Percentiles rank a stretch among this genome's conserved stretches.
phyloP scores from a whole-genome alignment of 208 protist genomes.

The Trypanosoma lewisi region DNA sequence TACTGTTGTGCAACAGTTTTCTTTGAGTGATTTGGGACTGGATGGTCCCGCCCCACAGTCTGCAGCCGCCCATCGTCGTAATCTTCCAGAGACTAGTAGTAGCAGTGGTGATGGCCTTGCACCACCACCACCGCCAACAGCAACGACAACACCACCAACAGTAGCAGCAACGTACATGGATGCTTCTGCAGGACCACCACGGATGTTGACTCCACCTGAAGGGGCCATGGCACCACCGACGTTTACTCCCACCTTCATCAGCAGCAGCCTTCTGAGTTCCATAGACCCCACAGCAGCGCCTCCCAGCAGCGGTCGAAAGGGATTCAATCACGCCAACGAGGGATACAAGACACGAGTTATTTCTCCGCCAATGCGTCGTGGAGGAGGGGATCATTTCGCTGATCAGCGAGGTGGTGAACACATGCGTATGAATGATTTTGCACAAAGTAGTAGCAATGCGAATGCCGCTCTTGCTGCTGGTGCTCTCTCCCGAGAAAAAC shows the following conservation, averaged over 20 bases:
- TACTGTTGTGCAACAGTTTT: slow-evolving; percentile 71
- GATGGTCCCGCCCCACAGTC: slow-evolving; percentile 70
- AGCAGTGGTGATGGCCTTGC: not conserved
- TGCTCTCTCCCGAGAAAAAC: slow-evolving; percentile 10
- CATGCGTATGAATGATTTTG: slow-evolving; percentile 1
- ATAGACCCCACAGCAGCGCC: slow-evolving; percentile 20
- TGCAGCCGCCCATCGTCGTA: slow-evolving; percentile 35
- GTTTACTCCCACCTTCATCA: slow-evolving; percentile 72
- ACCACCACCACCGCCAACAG: not conserved
- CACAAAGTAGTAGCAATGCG: slow-evolving; percentile 2
- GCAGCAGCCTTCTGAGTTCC: slow-evolving; percentile 43
- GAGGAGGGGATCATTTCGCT: slow-evolving; percentile 20
- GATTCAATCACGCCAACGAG: slow-evolving; percentile 5
- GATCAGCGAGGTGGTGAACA: slow-evolving; percentile 20
- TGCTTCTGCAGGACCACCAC: not conserved
- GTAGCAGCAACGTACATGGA: not conserved
- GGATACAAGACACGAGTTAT: slow-evolving; percentile 8
- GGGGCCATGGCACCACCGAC: slow-evolving; percentile 19
- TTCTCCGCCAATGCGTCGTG: slow-evolving; percentile 7
- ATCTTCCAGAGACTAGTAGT: slow-evolving; percentile 7
- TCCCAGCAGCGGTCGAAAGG: not conserved
- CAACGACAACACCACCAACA: not conserved
- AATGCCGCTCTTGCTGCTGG: not conserved
- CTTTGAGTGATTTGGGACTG: slow-evolving; percentile 62
- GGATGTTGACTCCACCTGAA: slow-evolving; percentile 32